Evolutionary conservation across 2,329 filamentous ascomycete species (phyloP), one percentile per base, ranked within the genome.

Genomic region (Apiospora phragmitis): DNA sequence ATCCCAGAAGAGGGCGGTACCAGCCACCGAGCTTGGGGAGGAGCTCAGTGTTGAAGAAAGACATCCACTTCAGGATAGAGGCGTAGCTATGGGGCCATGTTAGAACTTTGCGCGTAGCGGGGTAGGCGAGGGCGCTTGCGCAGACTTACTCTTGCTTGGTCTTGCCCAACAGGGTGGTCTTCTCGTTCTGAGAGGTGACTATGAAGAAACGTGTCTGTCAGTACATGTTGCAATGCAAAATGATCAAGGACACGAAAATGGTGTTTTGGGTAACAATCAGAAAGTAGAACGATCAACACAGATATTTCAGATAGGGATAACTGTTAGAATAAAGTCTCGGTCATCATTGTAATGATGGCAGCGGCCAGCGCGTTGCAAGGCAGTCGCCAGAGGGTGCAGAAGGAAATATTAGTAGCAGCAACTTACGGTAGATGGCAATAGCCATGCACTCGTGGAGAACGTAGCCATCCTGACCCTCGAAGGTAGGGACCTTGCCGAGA

Each of bases 181-280:
- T 98, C 92, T 98, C 96, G 85, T 99, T 99, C 88, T 99, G 96
- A 79, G 96, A 98, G 80, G 96, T 94, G 83, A 99, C 96, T 98
- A 81, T 9, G 9, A 65, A 8, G 35, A 49, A 70, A 65, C 70
- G 69, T 71, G 75, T 74, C 74, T 71, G 75, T 74, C 74, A 76
- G 72, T 71, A 59, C 70, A 77, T 76, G 80, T 71, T 67, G 70
- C 74, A 69, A 69, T 77, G 77, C 78, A 76, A 80, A 77, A 76
- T 73, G 67, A 32, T 43, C 55, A 24, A 74, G 21, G 42, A 62
- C 55, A 38, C 55, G 16, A 62, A 66, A 47, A 14, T 51, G 29
- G 32, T 12, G 55, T 62, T 62, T 62, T 11, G 21, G 55, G 29
- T 49, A 66, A 74, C 72, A 73, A 72, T 94, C 92, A 94, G 92